Percentiles rank a stretch among this genome's conserved stretches.
Evolutionary conservation across 768 basidiomycete species (phyloP).

Genomic region (Nevesoporus exiguus): DNA sequence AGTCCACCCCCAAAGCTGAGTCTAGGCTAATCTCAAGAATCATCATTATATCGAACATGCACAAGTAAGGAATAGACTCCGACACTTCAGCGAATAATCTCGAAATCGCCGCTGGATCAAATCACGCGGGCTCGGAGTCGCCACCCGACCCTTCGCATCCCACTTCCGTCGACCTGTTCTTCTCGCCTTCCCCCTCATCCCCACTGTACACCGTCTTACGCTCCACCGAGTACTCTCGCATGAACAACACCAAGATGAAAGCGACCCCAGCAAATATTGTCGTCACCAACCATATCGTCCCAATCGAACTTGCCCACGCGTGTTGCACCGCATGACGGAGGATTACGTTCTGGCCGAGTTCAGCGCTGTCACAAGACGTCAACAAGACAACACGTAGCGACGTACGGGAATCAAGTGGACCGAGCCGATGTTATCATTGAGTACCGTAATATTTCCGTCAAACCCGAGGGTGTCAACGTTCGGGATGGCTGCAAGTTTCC

Average conservation of each 20-base stretch:
- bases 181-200: slow-evolving; percentile 30
- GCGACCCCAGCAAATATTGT: slow-evolving; percentile 54
- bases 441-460: slow-evolving; percentile 39
- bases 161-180: background rate
- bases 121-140: background rate
- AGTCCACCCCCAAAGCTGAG: no score
- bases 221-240: slow-evolving; percentile 59
- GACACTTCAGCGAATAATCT: no score
- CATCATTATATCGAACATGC: no score
- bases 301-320: slow-evolving; percentile 64
- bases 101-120: background rate
- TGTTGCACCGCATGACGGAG: slow-evolving; percentile 51
- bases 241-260: slow-evolving; percentile 50
- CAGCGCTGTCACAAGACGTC: background rate
- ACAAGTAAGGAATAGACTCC: no score
- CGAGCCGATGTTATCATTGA: slow-evolving; percentile 45
- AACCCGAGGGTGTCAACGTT: slow-evolving; percentile 24
- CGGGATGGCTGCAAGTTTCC: slow-evolving; percentile 33
- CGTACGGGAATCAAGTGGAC: slow-evolving; percentile 35
- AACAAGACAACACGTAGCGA: background rate
- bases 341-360: slow-evolving; percentile 41
- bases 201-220: slow-evolving; percentile 44
- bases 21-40: no score
- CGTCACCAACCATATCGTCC: slow-evolving; percentile 61
- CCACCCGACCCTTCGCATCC: background rate